These are phyloP conservation scores for Solanum tarijense DNA, from an alignment of 257 asterid species.

Conservation along the genomic window DNA sequence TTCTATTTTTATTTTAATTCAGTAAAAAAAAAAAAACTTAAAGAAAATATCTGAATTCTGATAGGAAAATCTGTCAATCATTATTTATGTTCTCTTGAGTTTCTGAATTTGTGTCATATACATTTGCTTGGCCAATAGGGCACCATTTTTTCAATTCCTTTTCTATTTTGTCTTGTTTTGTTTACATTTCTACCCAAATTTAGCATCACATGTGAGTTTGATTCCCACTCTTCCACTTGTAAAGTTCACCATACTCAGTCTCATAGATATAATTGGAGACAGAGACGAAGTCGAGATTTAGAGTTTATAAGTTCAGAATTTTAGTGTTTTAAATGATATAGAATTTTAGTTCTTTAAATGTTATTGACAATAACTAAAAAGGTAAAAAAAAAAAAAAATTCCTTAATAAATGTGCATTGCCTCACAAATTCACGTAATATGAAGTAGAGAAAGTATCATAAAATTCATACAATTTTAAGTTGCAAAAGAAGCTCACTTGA, in stretches of 20 bases:
- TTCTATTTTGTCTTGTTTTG: neutral
- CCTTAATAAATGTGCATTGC: no score
- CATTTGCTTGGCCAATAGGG: neutral
- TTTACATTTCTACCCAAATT: neutral
- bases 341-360: no score
- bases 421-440: no score
- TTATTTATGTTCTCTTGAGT: constrained; percentile 18
- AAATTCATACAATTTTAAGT: neutral
- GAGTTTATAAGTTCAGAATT: neutral
- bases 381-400: no score
- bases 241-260: neutral
- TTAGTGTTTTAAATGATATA: no score
- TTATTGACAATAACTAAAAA: neutral
- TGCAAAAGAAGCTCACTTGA: neutral
- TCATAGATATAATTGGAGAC: neutral
- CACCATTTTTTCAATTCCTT: neutral
- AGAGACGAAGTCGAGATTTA: neutral
- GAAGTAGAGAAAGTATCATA: neutral
- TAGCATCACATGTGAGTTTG: neutral
- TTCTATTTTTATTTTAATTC: neutral
- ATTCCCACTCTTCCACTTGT: neutral
- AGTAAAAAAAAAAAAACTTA: neutral
- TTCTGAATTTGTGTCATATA: neutral
- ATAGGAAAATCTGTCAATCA: constrained; percentile 26
- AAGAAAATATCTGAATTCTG: neutral